Base-by-base conservation (phyloP, 768 basidiomycete species). In the Leccinum truebloodii region DNA sequence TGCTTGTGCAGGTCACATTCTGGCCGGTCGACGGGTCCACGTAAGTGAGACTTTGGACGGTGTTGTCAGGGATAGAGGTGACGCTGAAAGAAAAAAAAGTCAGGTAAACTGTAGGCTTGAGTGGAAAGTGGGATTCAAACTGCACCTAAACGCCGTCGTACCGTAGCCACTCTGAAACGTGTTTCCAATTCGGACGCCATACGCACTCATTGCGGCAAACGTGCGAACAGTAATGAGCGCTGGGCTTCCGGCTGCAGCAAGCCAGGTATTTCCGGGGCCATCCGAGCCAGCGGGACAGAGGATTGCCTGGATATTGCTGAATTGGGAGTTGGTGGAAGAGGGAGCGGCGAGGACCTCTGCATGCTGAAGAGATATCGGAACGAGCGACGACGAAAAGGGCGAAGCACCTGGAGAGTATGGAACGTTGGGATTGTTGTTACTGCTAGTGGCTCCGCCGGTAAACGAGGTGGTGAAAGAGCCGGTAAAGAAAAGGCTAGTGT, bases 171-270 rank as follows among this genome's bases (percentile, higher is more conserved):
- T 75, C 63, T 87, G 80, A 74, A 96, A 92, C 8, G 94, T 95
- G 76, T 99, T 98, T 28, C 94, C 95, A 30, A 99, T 78, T 50
- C 97, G 86, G 52, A 98, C 71, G 5, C 96, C 97, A 59, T 80
- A 86, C 3, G 86, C 90, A 53, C 83, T 85, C 59, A 92, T 83
- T 69, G 81, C 89, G 28, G 85, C 78, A 70, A 89, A 92, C n/a
- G 87, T 82, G 59, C 89, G 81, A 49, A 93, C 78, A 30, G 89
- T 94, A 65, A 98, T 83, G 57, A 89, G 79, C 2, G 93, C 89
- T 24, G 79, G 76, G 28, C 79, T 85, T 20, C 84, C 86, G 69
- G 93, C 88, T 52, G 83, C 79, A 37, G 87, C 90, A 55, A 96
- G 84, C 96, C 96, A 99, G 1, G 87, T 86, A 67, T 88, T 85